phyloP scores from a whole-genome alignment of 2,329 filamentous ascomycete genomes.

The Colletotrichum scovillei region DNA sequence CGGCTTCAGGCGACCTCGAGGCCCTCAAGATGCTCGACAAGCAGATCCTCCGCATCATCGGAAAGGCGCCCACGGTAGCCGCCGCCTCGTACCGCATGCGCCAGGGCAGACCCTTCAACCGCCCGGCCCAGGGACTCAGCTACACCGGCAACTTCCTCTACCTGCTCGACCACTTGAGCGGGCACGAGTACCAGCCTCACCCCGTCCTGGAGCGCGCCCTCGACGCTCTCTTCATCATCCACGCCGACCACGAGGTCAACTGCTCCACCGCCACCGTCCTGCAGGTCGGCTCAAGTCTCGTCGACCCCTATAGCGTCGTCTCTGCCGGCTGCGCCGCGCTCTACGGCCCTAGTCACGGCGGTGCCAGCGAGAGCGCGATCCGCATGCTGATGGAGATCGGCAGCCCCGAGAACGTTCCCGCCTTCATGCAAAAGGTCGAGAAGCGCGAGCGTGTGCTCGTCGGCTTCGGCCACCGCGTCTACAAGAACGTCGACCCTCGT shows the following conservation, averaged over 20 bases:
- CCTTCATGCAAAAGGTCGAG: conserved; percentile 62
- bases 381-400: conserved; percentile 64
- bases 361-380: conserved; percentile 68
- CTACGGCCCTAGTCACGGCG: conserved; percentile 68
- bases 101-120: conserved; percentile 62
- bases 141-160: conserved; percentile 68
- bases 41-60: conserved; percentile 63
- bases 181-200: conserved; percentile 58
- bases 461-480: conserved; percentile 66
- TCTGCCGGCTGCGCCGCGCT: conserved; percentile 63
- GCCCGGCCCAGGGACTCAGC: conserved; percentile 57
- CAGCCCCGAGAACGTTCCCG: conserved; percentile 60
- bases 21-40: conserved; percentile 59
- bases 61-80: conserved; percentile 62
- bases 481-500: conserved; percentile 65
- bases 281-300: conserved; percentile 65
- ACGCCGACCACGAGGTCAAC: conserved; percentile 70
- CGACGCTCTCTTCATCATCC: conserved; percentile 65
- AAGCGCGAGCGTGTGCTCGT: conserved; percentile 62
- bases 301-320: conserved; percentile 66
- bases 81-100: conserved; percentile 65
- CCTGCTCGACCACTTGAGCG: conserved; percentile 63
- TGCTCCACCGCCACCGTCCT: conserved; percentile 66
- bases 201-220: conserved; percentile 61
- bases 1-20: conserved; percentile 52